Base-by-base conservation (phyloP, 768 basidiomycete genomes). In the Russula sp. region DNA sequence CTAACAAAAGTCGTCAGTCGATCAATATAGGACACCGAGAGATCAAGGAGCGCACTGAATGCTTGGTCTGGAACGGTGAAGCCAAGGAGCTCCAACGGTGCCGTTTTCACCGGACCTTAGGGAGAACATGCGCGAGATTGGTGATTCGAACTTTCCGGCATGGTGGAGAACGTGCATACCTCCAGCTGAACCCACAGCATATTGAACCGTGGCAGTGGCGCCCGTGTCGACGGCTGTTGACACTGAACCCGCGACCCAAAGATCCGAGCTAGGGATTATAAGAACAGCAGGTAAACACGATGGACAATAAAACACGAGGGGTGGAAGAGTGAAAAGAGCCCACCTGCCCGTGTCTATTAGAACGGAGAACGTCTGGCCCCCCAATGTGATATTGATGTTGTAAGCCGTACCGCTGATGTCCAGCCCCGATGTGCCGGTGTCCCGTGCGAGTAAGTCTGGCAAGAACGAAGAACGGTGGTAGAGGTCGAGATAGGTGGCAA, bases 231-330 rank as follows among this genome's bases (percentile, higher is more conserved):
- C 74, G 34, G 77, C 78, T 34, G 69, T 70, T 4, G 75, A 73
- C 6, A 85, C 79, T 49, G 64, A 58, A 47, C 78, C 77, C 6
- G 81, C 77, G 2, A 87, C 79, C 80, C 83, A 87, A 11, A 87
- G 73, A 69, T 88, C 87, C 14, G 86, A 84, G 62, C 86, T 88
- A 55, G 40, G 2, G 2, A 27, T 59, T 32, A 16, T 10, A 11
- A 8, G 11, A 44, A n/a, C 16, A 20, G 5, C 16, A 51, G 18
- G 13, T 6, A n/a, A 40, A 8, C 9, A 14, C 31, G 11, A 5
- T 10, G 48, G 45, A 35, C 49, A 7, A 10, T 49, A 34, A 44
- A 44, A 10, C 11, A 10, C 20, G n/a, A 18, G 1, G 51, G 37
- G 37, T 11, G 22, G 32, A 42, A 27, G 3, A 27, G 27, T 48